These are phyloP conservation scores for Cystobasidium pallidum DNA, from an alignment of 1,284 basidiomycete species.

Conservation along the genomic window DNA sequence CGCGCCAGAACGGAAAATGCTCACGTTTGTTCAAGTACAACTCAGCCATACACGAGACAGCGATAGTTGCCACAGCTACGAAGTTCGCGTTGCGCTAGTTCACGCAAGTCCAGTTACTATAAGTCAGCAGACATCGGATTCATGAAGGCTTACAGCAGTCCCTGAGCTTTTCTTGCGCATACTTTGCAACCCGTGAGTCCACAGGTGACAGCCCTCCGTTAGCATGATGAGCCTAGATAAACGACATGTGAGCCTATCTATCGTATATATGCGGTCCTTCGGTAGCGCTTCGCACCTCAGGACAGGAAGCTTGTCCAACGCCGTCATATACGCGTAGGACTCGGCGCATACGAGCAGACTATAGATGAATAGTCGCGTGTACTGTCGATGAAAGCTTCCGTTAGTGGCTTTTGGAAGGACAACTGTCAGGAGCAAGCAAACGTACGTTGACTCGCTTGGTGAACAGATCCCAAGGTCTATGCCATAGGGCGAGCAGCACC, in stretches of 20 bases:
- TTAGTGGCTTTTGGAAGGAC: not conserved
- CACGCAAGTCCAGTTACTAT: no score
- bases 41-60: conserved; percentile 45
- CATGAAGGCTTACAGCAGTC: conserved; percentile 29
- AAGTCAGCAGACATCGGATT: no score
- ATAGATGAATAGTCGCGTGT: conserved; percentile 14
- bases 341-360: conserved; percentile 26
- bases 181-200: conserved; percentile 40
- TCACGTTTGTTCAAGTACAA: conserved; percentile 45
- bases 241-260: not conserved
- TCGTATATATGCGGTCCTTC: not conserved
- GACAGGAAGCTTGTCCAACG: conserved; percentile 34
- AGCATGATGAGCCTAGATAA: conserved; percentile 35
- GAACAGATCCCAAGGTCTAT: conserved; percentile 44
- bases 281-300: conserved; percentile 10
- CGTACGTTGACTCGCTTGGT: conserved; percentile 19
- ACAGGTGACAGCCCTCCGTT: conserved; percentile 26
- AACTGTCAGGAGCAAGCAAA: not conserved
- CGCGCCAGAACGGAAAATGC: not conserved
- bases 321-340: conserved; percentile 27
- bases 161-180: conserved; percentile 34
- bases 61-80: conserved; percentile 47
- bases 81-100: conserved; percentile 43
- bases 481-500: conserved; percentile 33
- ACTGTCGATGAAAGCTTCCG: conserved; percentile 24